These are phyloP conservation scores for Cryptococcus sp. DNA, from an alignment of 1,284 basidiomycete species.

Conservation along the genomic window DNA sequence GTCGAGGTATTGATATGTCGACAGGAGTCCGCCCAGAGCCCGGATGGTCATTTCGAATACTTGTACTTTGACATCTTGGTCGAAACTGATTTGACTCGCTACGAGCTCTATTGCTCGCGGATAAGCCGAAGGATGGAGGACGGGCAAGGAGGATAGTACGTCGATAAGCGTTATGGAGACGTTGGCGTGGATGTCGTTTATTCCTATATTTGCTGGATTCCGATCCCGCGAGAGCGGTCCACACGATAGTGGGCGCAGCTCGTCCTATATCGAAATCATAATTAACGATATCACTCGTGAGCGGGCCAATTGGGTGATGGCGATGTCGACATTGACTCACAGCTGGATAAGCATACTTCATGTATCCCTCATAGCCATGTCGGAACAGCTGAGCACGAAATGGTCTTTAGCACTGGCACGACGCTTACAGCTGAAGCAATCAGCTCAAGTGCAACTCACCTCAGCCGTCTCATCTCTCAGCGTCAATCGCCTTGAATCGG, in stretches of 20 bases:
- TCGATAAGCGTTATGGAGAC: constrained; percentile 50
- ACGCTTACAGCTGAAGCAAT: neutral
- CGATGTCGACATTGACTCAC: constrained; percentile 23
- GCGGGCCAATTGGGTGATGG: neutral
- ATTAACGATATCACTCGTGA: neutral
- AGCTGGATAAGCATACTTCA: constrained; percentile 51
- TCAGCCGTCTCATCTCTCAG: constrained; percentile 15
- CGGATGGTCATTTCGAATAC: constrained; percentile 71
- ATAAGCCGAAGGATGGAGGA: constrained; percentile 42
- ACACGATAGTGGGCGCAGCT: constrained; percentile 87
- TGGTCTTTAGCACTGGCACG: neutral
- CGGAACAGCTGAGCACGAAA: constrained; percentile 38
- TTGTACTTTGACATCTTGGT: constrained; percentile 61
- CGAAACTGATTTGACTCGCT: constrained; percentile 36
- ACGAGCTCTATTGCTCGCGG: constrained; percentile 41
- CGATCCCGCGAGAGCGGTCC: constrained; percentile 49
- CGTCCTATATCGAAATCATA: constrained; percentile 37
- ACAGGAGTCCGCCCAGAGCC: constrained; percentile 82
- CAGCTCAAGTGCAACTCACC: constrained; percentile 4
- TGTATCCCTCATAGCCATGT: constrained; percentile 51
- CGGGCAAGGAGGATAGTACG: constrained; percentile 41
- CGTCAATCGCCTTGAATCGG: constrained; percentile 3
- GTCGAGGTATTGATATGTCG: constrained; percentile 73
- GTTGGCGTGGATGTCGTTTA: constrained; percentile 75
- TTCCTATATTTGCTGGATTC: constrained; percentile 35